Evolutionary conservation across 1,284 basidiomycete species (phyloP), one percentile per base, ranked within the genome.

Genomic region (Chalciporus sp.): DNA sequence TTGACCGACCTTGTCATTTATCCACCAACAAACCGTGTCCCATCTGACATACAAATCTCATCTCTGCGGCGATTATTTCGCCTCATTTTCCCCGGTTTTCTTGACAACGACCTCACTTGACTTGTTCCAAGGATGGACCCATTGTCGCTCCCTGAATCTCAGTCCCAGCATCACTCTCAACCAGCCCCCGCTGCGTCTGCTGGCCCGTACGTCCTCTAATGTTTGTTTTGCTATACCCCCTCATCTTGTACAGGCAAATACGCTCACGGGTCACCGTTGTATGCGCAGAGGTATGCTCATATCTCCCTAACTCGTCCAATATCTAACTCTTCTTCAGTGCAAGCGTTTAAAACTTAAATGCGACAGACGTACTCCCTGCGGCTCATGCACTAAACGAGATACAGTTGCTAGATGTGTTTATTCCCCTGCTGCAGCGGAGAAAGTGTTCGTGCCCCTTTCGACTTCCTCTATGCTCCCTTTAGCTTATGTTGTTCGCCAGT

Each of bases 311-410:
- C 20, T 5, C 37, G 31, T 85, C 35, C 8, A 12, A 11, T 5
- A 3, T 26, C 47, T 53, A 4, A 51, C 47, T 27, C 33, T n/a
- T 16, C 33, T 35, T 35, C 45, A 92, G 87, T 92, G 89, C 74
- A 92, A 92, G 69, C 87, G 89, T 9, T 77, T 92, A 49, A 92
- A 92, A 63, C 78, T 92, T 50, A 90, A 86, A 71, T 92, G 89
- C 66, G 90, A 92, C 72, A 76, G 89, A 47, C 79, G 85, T 20
- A 83, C 77, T 1, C 89, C 89, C 0, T 92, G 89, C 60, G 82
- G 82, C 2, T 86, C 84, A 26, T 92, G 90, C 60, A 76, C 82
- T 28, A 92, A 92, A 66, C 84, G 89, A 54, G 86, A 89, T 63
- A 90, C 88, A 0, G 80, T 88, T 8, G 71, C 76, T 2, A 76